Percentiles rank a stretch among this genome's conserved stretches.
Conservation (phyloP, 1,284 basidiomycete genomes). For the Apiotrichum domesticum region DNA sequence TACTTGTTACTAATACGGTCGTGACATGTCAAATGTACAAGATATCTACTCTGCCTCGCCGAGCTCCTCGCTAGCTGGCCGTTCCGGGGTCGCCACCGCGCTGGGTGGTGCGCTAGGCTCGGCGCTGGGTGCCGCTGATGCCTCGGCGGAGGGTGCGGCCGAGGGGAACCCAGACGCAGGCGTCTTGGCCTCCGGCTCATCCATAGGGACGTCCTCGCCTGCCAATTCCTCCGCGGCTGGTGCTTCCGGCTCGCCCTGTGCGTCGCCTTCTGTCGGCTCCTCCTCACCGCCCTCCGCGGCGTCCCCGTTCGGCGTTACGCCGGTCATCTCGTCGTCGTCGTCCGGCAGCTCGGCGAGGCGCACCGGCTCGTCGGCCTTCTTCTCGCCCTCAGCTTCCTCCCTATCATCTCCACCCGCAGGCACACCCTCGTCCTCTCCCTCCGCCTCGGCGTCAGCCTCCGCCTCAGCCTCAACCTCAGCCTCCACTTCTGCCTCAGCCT, state of each 20-base stretch:
- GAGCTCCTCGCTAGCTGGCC: slow-evolving; percentile 1
- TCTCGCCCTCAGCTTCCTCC: background rate
- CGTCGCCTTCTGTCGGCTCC: too few species aligned
- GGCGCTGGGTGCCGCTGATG: too few species aligned
- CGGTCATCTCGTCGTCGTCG: background rate
- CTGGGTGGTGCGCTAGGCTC: too few species aligned
- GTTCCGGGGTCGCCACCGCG: background rate
- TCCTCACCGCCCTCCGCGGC: too few species aligned
- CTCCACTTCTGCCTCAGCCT: slow-evolving; percentile 1
- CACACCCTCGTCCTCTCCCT: slow-evolving; percentile 3
- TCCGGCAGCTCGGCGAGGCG: slow-evolving; percentile 1
- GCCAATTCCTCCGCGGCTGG: background rate
- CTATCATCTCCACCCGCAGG: background rate
- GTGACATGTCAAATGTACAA: too few species aligned
- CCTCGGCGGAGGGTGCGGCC: too few species aligned
- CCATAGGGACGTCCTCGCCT: background rate
- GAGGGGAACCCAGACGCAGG: background rate
- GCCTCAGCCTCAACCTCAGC: slow-evolving; percentile 2
- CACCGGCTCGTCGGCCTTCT: slow-evolving; percentile 1
- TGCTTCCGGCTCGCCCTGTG: background rate
- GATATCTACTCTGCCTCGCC: slow-evolving; percentile 5
- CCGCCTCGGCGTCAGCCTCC: slow-evolving; percentile 6
- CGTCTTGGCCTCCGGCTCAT: background rate
- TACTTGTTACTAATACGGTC: too few species aligned
- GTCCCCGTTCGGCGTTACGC: background rate